Conservation (phyloP, 2,329 filamentous ascomycete genomes). For the Aspergillus sp. region DNA sequence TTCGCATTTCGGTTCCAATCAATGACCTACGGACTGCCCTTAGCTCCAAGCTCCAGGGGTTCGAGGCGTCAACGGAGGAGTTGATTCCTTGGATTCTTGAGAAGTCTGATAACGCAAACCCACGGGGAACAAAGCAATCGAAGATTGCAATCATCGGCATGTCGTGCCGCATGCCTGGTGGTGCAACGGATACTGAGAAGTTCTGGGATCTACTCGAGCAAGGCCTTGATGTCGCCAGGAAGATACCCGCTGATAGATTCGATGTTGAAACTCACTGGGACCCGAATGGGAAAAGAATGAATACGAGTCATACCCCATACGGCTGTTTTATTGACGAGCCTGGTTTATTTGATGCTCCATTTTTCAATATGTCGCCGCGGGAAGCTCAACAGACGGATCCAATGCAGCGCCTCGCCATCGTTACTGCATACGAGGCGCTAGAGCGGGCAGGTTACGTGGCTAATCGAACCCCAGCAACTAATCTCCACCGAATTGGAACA, state of each 20-base stretch:
- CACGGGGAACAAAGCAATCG: constrained; percentile 4
- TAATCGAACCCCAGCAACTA: constrained; percentile 66
- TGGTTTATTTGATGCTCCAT: constrained; percentile 68
- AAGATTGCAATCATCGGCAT: constrained; percentile 72
- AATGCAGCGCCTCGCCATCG: constrained; percentile 51
- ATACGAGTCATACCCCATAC: constrained; percentile 70
- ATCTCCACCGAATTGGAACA: constrained; percentile 62
- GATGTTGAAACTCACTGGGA: constrained; percentile 66
- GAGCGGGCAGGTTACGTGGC: constrained; percentile 21
- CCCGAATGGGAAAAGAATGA: constrained; percentile 65
- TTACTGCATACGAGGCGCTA: constrained; percentile 69
- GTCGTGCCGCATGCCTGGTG: constrained; percentile 68
- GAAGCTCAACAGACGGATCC: constrained; percentile 71
- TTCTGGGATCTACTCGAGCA: constrained; percentile 70
- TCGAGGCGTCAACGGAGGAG: constrained; percentile 2
- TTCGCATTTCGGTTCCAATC: constrained; percentile 6
- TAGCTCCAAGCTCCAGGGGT: background rate
- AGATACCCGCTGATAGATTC: constrained; percentile 66
- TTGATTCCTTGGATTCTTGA: constrained; percentile 5
- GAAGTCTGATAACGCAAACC: background rate
- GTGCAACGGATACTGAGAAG: constrained; percentile 61
- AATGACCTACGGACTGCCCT: constrained; percentile 2
- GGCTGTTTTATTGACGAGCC: constrained; percentile 72
- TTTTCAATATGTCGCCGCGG: constrained; percentile 77
- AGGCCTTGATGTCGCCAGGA: constrained; percentile 67